These are phyloP conservation scores for Pontederia paniculata DNA, from an alignment of 176 grass and related monocot genomes.

Conservation along the genomic window DNA sequence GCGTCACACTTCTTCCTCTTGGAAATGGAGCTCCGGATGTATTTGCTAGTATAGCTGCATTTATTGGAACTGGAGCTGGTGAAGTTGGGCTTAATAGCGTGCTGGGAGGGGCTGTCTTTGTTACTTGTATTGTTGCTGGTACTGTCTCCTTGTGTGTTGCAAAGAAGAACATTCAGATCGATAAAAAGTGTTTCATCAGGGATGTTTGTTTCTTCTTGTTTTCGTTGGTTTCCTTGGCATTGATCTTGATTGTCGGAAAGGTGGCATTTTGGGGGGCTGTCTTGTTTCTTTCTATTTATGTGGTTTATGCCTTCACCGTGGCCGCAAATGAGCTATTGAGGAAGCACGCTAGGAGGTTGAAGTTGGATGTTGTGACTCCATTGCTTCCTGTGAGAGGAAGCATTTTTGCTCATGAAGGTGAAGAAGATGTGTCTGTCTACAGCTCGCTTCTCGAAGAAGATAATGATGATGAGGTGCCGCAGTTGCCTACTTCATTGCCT, in stretches of 20 bases:
- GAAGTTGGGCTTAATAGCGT: conserved; percentile 21
- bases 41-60: conserved; percentile 18
- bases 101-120: conserved; percentile 16
- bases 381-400: conserved; percentile 9
- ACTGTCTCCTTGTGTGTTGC: conserved; percentile 17
- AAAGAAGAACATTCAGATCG: conserved; percentile 16
- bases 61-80: conserved; percentile 10
- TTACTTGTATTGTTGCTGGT: conserved; percentile 18
- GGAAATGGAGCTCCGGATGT: conserved; percentile 22
- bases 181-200: conserved; percentile 16
- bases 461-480: neutral
- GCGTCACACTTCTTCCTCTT: conserved; percentile 18
- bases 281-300: conserved; percentile 13
- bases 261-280: conserved; percentile 13
- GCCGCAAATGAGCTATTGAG: conserved; percentile 15
- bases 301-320: conserved; percentile 9
- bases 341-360: neutral
- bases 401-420: conserved; percentile 5
- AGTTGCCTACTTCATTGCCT: conserved; percentile 10
- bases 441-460: conserved; percentile 10
- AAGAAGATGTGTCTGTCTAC: conserved; percentile 8
- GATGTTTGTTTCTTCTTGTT: conserved; percentile 17
- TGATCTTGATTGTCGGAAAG: conserved; percentile 16
- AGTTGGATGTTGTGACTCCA: conserved; percentile 1
- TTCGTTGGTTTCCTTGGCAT: neutral